Evolutionary conservation across 2,329 filamentous ascomycete species (phyloP).

Genomic region (Penicillium sp.): DNA sequence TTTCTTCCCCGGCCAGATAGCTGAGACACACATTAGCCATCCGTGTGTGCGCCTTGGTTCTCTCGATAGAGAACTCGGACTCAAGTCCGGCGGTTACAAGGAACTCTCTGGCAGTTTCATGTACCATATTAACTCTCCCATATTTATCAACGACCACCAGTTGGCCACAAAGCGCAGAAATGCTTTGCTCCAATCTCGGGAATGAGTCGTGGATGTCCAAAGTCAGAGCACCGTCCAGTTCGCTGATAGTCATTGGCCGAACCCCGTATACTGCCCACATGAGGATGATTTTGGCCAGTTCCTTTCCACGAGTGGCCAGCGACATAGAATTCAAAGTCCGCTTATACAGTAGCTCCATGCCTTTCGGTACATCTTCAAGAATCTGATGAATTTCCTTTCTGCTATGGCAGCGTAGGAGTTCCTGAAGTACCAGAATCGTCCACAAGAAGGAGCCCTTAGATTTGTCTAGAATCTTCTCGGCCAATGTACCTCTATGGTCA

Average conservation of each 20-base stretch:
- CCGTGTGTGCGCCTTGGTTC: slow-evolving; percentile 33
- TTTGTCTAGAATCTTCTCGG: slow-evolving; percentile 39
- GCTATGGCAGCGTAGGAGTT: slow-evolving; percentile 33
- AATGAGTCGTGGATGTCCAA: slow-evolving; percentile 39
- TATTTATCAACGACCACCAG: slow-evolving; percentile 42
- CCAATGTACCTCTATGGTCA: slow-evolving; percentile 27
- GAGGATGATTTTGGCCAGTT: slow-evolving; percentile 43
- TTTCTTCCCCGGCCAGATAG: slow-evolving; percentile 39
- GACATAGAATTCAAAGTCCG: slow-evolving; percentile 39
- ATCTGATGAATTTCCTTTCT: slow-evolving; percentile 34
- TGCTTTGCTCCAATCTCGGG: slow-evolving; percentile 30
- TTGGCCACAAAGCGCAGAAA: slow-evolving; percentile 39
- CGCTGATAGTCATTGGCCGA: slow-evolving; percentile 38
- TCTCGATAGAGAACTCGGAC: slow-evolving; percentile 38
- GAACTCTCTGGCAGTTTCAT: slow-evolving; percentile 42
- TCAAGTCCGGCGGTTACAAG: slow-evolving; percentile 20
- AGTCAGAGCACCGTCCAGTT: slow-evolving; percentile 42
- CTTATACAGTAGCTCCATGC: slow-evolving; percentile 42
- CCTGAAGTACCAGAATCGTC: slow-evolving; percentile 39
- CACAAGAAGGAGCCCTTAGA: slow-evolving; percentile 45
- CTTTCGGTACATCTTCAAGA: slow-evolving; percentile 38
- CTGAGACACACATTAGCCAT: slow-evolving; percentile 41
- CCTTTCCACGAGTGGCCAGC: slow-evolving; percentile 26
- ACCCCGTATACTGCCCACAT: slow-evolving; percentile 41
- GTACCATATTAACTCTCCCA: slow-evolving; percentile 40